A percentile compares a stretch with the other conserved stretches of the same genome.
Conservation (phyloP, 2,329 filamentous ascomycete genomes). For the Scopulariopsis brevicaulis region DNA sequence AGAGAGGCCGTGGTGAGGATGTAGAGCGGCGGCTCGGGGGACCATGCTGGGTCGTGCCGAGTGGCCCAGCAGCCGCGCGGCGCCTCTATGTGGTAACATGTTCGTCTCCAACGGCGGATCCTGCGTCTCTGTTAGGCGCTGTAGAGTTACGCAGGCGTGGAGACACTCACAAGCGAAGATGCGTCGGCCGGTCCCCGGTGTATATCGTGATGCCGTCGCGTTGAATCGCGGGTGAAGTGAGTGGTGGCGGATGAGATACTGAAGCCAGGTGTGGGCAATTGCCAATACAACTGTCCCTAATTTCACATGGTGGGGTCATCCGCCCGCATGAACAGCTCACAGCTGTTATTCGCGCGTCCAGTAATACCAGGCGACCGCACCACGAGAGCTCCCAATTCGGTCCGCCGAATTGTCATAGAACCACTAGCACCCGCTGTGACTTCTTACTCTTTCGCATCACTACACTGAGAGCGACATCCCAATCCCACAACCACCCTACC, state of each 20-base stretch:
- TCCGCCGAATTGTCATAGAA: not conserved
- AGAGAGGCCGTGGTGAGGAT: not conserved
- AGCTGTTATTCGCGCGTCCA: not conserved
- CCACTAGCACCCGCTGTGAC: not conserved
- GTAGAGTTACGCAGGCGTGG: not conserved
- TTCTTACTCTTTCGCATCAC: not conserved
- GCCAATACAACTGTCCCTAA: not conserved
- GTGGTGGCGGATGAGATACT: not conserved
- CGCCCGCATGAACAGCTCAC: not conserved
- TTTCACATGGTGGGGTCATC: not conserved
- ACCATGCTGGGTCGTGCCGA: not conserved
- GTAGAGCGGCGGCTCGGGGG: not conserved
- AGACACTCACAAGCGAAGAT: not conserved
- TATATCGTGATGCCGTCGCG: no score
- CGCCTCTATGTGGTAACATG: constrained; percentile 1
- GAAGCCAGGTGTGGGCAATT: not conserved
- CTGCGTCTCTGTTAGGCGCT: not conserved
- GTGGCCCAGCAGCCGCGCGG: not conserved
- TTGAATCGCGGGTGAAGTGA: not conserved
- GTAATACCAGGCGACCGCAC: not conserved
- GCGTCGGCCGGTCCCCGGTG: no score
- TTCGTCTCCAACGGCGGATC: not conserved
- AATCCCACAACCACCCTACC: not conserved
- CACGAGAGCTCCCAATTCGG: not conserved
- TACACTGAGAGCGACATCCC: not conserved